Conservation (phyloP, 2,329 filamentous ascomycete species). For the Conoideocrella luteorostrata region DNA sequence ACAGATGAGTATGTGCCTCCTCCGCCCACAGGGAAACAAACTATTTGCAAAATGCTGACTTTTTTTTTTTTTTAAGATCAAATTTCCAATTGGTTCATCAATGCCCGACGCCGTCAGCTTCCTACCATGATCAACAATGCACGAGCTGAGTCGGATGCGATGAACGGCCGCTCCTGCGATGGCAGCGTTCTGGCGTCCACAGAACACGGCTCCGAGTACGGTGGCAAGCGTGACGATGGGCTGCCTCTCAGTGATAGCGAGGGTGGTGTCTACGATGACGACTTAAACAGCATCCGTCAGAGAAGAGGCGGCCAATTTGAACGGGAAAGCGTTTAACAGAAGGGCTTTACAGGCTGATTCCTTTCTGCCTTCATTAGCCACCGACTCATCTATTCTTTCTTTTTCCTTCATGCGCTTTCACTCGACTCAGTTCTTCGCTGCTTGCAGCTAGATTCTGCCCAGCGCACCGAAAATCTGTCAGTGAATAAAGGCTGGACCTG, state of each 20-base stretch:
- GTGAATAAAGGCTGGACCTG: no score
- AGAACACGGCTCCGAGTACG: constrained; percentile 20
- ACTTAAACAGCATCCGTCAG: constrained; percentile 25
- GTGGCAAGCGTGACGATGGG: constrained; percentile 25
- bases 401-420: no score
- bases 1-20: constrained; percentile 61
- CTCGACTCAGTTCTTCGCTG: no score
- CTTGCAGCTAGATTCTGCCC: no score
- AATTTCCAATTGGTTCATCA: constrained; percentile 80
- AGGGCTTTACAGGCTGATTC: no score
- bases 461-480: no score
- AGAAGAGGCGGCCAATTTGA: constrained; percentile 31
- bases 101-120: constrained; percentile 61
- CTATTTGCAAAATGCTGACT: constrained; percentile 4
- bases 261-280: constrained; percentile 38
- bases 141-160: constrained; percentile 44
- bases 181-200: constrained; percentile 32
- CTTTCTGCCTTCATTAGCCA: no score
- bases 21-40: not conserved
- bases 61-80: constrained; percentile 47
- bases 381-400: no score
- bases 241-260: constrained; percentile 42
- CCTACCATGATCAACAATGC: constrained; percentile 54
- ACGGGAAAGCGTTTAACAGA: constrained; percentile 41
- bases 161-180: constrained; percentile 29